These are phyloP conservation scores for Fusarium foetens DNA, from an alignment of 2,329 filamentous ascomycete species.

Conservation along the genomic window DNA sequence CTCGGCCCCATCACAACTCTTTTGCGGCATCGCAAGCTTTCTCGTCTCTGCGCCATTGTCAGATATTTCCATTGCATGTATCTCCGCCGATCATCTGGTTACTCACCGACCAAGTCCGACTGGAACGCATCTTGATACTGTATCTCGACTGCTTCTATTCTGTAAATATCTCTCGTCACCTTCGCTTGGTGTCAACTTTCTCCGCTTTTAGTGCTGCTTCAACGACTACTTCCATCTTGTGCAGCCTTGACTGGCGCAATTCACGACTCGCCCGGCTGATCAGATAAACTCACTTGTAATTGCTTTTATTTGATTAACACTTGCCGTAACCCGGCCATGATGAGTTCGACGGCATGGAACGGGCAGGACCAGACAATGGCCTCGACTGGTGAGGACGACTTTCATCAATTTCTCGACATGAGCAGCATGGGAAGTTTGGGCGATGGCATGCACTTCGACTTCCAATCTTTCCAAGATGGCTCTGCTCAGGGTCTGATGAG, in stretches of 20 bases:
- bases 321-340: slow-evolving; percentile 52
- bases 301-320: slow-evolving; percentile 21
- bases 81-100: slow-evolving; percentile 27
- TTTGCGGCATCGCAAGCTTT: slow-evolving; percentile 25
- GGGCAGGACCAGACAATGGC: slow-evolving; percentile 66
- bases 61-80: slow-evolving; percentile 32
- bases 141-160: slow-evolving; percentile 10
- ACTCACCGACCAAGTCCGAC: slow-evolving; percentile 7
- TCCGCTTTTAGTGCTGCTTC: slow-evolving; percentile 30
- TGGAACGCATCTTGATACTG: slow-evolving; percentile 29
- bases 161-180: slow-evolving; percentile 11
- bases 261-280: slow-evolving; percentile 10
- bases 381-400: slow-evolving; percentile 66
- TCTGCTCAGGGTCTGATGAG: slow-evolving; percentile 48
- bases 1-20: background rate
- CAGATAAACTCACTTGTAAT: slow-evolving; percentile 15
- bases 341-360: slow-evolving; percentile 66
- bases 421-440: slow-evolving; percentile 63
- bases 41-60: slow-evolving; percentile 15
- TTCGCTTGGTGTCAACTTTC: background rate
- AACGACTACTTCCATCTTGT: slow-evolving; percentile 6
- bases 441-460: slow-evolving; percentile 69
- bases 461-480: slow-evolving; percentile 62
- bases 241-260: slow-evolving; percentile 18
- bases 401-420: slow-evolving; percentile 72